A percentile compares a stretch with the other conserved stretches of the same genome.
phyloP scores from a whole-genome alignment of 805 yeast species.

The Candida incommunis region DNA sequence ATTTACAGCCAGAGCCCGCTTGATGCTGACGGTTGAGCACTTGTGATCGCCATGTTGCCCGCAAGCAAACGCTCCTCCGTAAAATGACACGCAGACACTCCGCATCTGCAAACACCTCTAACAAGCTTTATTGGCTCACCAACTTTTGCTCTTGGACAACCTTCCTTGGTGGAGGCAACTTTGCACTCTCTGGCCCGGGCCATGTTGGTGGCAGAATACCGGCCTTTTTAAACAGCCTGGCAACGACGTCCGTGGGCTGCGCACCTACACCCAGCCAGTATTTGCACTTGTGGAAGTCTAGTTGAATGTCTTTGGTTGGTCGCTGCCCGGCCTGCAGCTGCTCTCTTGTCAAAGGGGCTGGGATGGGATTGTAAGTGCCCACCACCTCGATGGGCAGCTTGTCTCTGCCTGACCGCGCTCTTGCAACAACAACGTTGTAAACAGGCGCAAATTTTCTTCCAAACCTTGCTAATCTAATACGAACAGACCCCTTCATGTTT shows the following conservation, averaged over 20 bases:
- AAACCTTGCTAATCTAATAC: constrained; percentile 83
- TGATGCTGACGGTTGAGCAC: too few species aligned
- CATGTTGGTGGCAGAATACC: constrained; percentile 34
- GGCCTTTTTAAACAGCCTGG: constrained; percentile 60
- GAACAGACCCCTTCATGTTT: constrained; percentile 55
- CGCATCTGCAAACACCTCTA: too few species aligned
- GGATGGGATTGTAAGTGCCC: constrained; percentile 83
- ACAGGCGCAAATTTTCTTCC: constrained; percentile 81
- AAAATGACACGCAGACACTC: too few species aligned
- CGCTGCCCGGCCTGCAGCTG: constrained; percentile 41
- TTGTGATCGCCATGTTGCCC: too few species aligned
- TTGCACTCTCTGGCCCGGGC: constrained; percentile 19
- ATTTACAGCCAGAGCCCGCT: too few species aligned
- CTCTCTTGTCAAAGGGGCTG: constrained; percentile 50
- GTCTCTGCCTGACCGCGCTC: constrained; percentile 56
- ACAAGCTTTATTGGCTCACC: neutral
- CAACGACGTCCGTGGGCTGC: constrained; percentile 75
- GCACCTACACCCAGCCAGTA: constrained; percentile 99
- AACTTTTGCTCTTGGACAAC: neutral
- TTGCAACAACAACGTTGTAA: constrained; percentile 84
- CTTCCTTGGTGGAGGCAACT: neutral
- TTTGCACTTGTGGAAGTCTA: constrained; percentile 80
- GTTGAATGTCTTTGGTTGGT: constrained; percentile 62
- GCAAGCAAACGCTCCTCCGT: too few species aligned
- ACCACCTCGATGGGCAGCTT: constrained; percentile 85